These are phyloP conservation scores for Phlegmacium glaucopus DNA, from an alignment of 768 basidiomycete species.

Conservation along the genomic window DNA sequence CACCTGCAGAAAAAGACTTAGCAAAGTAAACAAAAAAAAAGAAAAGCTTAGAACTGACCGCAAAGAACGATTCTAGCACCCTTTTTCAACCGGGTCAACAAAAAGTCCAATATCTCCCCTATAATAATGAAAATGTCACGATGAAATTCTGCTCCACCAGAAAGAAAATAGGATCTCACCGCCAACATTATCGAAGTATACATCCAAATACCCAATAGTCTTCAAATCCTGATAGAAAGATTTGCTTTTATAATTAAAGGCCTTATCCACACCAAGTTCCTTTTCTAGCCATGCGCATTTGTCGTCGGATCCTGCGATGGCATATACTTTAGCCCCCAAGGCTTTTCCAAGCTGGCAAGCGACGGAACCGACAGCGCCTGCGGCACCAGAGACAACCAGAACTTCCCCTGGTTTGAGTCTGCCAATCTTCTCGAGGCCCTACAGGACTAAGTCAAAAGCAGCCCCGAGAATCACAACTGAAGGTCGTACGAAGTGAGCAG, in stretches of 20 bases:
- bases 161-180: constrained; percentile 26
- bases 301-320: constrained; percentile 79
- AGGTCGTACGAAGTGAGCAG: constrained; percentile 79
- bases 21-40: background rate
- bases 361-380: constrained; percentile 84
- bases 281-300: constrained; percentile 86
- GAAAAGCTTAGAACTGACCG: constrained; percentile 43
- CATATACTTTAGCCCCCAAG: constrained; percentile 78
- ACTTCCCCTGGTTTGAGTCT: constrained; percentile 81
- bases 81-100: constrained; percentile 70
- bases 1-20: constrained; percentile 41
- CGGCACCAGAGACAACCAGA: constrained; percentile 85
- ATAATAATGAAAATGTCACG: background rate
- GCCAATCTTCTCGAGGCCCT: constrained; percentile 84
- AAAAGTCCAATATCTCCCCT: constrained; percentile 80
- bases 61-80: constrained; percentile 78
- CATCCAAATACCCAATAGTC: constrained; percentile 76
- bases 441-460: background rate
- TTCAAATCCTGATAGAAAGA: constrained; percentile 74
- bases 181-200: constrained; percentile 82
- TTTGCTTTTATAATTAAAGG: constrained; percentile 83
- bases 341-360: constrained; percentile 84
- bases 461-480: background rate
- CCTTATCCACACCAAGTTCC: constrained; percentile 79
- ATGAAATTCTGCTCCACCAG: background rate